These are phyloP conservation scores for Tubosaeta brunneosetosa DNA, from an alignment of 768 basidiomycete species.

Conservation along the genomic window DNA sequence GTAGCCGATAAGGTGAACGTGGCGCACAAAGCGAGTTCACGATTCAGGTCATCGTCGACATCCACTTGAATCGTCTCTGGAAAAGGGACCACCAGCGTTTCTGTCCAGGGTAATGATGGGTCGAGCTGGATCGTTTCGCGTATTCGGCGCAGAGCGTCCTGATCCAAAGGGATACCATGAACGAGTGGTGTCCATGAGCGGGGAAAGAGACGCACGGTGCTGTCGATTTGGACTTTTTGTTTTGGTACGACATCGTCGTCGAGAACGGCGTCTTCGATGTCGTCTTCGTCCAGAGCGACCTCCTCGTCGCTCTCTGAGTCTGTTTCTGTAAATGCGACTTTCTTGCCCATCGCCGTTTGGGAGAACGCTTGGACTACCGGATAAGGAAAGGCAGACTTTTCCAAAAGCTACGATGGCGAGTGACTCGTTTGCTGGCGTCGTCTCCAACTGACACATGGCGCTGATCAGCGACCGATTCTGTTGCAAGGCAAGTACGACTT, in stretches of 20 bases:
- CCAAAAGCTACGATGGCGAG: constrained; percentile 16
- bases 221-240: constrained; percentile 69
- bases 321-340: constrained; percentile 5
- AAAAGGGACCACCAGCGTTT: constrained; percentile 69
- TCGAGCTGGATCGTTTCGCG: constrained; percentile 73
- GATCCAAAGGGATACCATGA: not conserved
- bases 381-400: constrained; percentile 12
- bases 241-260: constrained; percentile 80
- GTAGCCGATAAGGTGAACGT: not conserved
- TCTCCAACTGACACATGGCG: not conserved
- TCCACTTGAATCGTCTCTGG: constrained; percentile 72
- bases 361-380: not conserved
- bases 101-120: constrained; percentile 75
- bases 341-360: constrained; percentile 15
- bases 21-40: constrained; percentile 90
- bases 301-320: constrained; percentile 33
- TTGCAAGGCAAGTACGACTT: constrained; percentile 46
- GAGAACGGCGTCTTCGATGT: constrained; percentile 53
- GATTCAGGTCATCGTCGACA: constrained; percentile 83
- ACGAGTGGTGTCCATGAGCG: not conserved
- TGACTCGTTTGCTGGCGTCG: not conserved
- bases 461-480: constrained; percentile 62
- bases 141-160: constrained; percentile 80
- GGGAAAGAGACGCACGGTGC: constrained; percentile 49
- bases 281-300: constrained; percentile 72